Conservation (phyloP, 495 filamentous ascomycete species). For the Penicilliopsis zonata region DNA sequence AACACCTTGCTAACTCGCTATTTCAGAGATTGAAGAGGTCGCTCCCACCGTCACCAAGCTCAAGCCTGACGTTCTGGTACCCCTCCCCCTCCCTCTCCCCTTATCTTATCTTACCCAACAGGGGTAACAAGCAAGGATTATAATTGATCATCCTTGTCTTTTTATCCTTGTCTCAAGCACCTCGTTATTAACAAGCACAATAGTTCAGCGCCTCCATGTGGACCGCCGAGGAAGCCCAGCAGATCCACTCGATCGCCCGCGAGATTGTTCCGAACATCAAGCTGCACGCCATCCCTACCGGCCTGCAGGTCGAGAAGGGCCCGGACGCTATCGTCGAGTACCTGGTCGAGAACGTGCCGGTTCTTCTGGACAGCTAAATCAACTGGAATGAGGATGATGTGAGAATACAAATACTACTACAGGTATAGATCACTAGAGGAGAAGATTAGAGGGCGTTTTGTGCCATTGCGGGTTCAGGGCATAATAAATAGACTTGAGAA, state of each 20-base stretch:
- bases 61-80: slow-evolving; percentile 40
- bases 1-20: too few relatives aligned
- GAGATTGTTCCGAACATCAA: slow-evolving; percentile 38
- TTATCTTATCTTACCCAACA: slow-evolving; percentile 4
- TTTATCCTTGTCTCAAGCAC: too few relatives aligned
- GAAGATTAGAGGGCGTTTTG: too few relatives aligned
- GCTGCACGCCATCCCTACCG: slow-evolving; percentile 49
- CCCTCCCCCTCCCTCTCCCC: slow-evolving; percentile 7
- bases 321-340: slow-evolving; percentile 57
- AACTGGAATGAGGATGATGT: too few relatives aligned
- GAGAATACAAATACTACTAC: too few relatives aligned
- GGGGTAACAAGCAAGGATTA: too few relatives aligned
- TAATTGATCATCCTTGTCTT: slow-evolving; percentile 1
- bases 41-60: slow-evolving; percentile 33
- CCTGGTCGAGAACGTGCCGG: slow-evolving; percentile 45
- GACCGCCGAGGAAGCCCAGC: slow-evolving; percentile 42
- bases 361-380: slow-evolving; percentile 30
- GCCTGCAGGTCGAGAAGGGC: slow-evolving; percentile 50
- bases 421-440: too few relatives aligned
- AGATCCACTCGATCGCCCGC: slow-evolving; percentile 44
- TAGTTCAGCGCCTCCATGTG: slow-evolving; percentile 62
- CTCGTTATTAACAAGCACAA: too few relatives aligned
- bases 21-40: slow-evolving; percentile 38
- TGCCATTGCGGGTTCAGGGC: too few relatives aligned
- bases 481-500: too few relatives aligned